Evolutionary conservation across 139 green algal species (phyloP).

Genomic region (Closterium sp.): DNA sequence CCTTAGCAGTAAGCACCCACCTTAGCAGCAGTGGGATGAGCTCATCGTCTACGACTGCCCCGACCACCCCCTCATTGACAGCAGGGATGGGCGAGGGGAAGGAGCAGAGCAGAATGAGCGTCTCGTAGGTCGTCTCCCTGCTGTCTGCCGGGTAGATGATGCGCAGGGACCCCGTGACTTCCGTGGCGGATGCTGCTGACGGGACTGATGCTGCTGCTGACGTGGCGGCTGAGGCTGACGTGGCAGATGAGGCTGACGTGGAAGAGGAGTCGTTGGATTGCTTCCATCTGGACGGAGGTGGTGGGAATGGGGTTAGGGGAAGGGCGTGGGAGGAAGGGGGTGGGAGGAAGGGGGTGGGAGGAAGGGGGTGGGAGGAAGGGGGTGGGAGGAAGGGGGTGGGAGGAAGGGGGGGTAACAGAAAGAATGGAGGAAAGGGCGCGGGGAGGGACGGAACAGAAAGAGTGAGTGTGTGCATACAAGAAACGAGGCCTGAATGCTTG

Average conservation of each 20-base stretch:
- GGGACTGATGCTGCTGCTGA: neutral
- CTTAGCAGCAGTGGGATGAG: neutral
- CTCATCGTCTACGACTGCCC: neutral
- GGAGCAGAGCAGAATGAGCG: neutral
- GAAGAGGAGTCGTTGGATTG: neutral
- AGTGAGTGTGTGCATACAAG: too few relatives aligned
- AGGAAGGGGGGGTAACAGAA: neutral
- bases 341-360: neutral
- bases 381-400: neutral
- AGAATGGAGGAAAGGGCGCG: too few relatives aligned
- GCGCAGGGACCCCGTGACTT: neutral
- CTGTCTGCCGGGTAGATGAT: neutral
- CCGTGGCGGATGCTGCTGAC: neutral
- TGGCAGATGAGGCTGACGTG: neutral
- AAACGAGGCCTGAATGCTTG: too few relatives aligned
- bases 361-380: too few relatives aligned
- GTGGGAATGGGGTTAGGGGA: neutral
- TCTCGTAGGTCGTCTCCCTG: neutral
- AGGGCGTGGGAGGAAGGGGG: neutral
- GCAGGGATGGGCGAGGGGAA: neutral
- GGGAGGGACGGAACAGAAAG: too few relatives aligned
- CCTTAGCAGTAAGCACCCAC: neutral
- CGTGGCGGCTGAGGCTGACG: neutral
- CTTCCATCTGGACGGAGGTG: neutral
- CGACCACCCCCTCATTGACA: neutral